These are phyloP conservation scores for Rhododendron molle DNA, from an alignment of 148 eudicot genomes.

Conservation along the genomic window DNA sequence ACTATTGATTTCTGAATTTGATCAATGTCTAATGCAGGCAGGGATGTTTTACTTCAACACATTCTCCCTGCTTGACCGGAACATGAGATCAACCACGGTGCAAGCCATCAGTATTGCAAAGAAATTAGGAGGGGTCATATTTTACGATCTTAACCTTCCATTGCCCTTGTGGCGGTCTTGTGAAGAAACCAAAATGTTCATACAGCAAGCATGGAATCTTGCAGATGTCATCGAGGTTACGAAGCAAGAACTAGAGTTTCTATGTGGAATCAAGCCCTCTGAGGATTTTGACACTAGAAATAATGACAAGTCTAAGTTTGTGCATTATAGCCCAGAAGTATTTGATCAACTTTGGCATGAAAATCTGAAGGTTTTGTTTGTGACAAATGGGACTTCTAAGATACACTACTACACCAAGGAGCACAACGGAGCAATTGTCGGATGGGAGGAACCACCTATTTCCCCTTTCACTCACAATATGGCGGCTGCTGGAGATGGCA, in stretches of 20 bases:
- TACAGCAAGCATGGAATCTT: slow-evolving; percentile 50
- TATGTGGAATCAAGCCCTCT: slow-evolving; percentile 70
- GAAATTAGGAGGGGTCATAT: slow-evolving; percentile 63
- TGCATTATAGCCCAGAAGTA: slow-evolving; percentile 61
- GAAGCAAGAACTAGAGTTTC: slow-evolving; percentile 93
- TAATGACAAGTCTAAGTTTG: slow-evolving; percentile 56
- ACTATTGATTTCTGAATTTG: not conserved
- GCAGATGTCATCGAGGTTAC: slow-evolving; percentile 89
- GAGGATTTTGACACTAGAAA: slow-evolving; percentile 74
- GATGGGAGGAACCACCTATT: slow-evolving; percentile 95
- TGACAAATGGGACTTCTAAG: slow-evolving; percentile 91
- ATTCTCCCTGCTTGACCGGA: slow-evolving; percentile 70
- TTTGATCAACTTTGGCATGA: slow-evolving; percentile 82
- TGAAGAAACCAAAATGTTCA: slow-evolving; percentile 62
- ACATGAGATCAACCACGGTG: slow-evolving; percentile 66
- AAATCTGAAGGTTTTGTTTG: slow-evolving; percentile 79
- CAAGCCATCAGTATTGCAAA: slow-evolving; percentile 70
- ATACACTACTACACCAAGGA: slow-evolving; percentile 85
- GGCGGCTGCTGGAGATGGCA: slow-evolving; percentile 94
- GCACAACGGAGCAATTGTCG: slow-evolving; percentile 59
- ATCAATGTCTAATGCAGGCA: slow-evolving; percentile 53
- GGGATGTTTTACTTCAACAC: slow-evolving; percentile 85
- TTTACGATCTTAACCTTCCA: slow-evolving; percentile 80
- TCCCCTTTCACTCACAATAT: slow-evolving; percentile 79
- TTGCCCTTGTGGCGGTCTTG: slow-evolving; percentile 70